phyloP scores from a whole-genome alignment of 2,329 filamentous ascomycete species.

The Phialemonium atrogriseum region DNA sequence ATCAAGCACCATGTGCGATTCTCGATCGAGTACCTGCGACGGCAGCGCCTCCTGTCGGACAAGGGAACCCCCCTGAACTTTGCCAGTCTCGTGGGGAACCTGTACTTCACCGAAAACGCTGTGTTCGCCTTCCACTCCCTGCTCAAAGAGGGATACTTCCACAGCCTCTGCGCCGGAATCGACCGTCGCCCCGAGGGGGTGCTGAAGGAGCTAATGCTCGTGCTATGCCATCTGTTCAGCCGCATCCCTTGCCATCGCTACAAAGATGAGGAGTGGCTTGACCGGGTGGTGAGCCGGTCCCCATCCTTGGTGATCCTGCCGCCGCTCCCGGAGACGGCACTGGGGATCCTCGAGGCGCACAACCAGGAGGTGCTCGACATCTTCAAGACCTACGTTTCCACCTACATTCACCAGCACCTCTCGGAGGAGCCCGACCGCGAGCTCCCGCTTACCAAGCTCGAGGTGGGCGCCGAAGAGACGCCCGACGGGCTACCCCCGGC shows the following conservation, averaged over 20 bases:
- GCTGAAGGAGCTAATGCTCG: constrained; percentile 54
- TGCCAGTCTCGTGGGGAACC: constrained; percentile 58
- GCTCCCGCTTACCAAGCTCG: constrained; percentile 50
- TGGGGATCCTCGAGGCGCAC: constrained; percentile 47
- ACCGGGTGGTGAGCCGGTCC: constrained; percentile 43
- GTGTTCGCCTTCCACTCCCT: constrained; percentile 71
- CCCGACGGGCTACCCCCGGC: constrained; percentile 6
- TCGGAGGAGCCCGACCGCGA: constrained; percentile 35
- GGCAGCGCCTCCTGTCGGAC: constrained; percentile 55
- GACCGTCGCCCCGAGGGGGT: constrained; percentile 38
- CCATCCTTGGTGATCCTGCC: constrained; percentile 60
- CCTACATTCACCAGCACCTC: constrained; percentile 59
- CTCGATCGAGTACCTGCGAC: constrained; percentile 69
- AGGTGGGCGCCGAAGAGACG: constrained; percentile 27
- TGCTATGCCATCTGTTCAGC: constrained; percentile 64
- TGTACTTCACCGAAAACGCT: constrained; percentile 70
- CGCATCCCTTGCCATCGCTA: constrained; percentile 42
- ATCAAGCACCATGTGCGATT: constrained; percentile 72
- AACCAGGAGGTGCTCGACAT: constrained; percentile 58
- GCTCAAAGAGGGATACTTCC: constrained; percentile 62
- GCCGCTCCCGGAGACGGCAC: constrained; percentile 48
- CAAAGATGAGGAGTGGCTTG: constrained; percentile 34
- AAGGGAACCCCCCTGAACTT: constrained; percentile 63
- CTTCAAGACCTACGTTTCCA: constrained; percentile 61
- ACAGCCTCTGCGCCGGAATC: constrained; percentile 50